Percentiles rank a stretch among this genome's conserved stretches.
phyloP scores from a whole-genome alignment of 441 rosid species.

The Brassica hybrid region DNA sequence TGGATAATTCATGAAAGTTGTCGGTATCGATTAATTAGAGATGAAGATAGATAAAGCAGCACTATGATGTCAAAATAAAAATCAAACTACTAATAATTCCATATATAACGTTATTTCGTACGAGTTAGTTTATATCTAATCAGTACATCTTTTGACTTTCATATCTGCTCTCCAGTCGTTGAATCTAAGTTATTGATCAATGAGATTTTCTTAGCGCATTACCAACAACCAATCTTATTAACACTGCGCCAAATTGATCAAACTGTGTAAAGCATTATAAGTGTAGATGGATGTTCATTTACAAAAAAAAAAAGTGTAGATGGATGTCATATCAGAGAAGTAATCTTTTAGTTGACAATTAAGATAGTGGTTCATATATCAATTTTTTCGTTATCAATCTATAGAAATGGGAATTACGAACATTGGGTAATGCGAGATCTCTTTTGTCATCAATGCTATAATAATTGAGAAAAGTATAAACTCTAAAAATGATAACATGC shows the following conservation, averaged over 20 bases:
- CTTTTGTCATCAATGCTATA: not conserved
- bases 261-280: conserved; percentile 12
- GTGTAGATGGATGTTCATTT: too few relatives aligned
- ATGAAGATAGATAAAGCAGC: conserved; percentile 25
- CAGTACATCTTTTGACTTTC: conserved; percentile 38
- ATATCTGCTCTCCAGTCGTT: conserved; percentile 17
- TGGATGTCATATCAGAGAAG: conserved; percentile 17
- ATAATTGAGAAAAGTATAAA: conserved; percentile 20
- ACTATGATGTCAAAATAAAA: conserved; percentile 15
- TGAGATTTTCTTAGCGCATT: conserved; percentile 15
- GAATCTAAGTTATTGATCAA: conserved; percentile 14
- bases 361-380: conserved; percentile 1
- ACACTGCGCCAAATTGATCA: conserved; percentile 13
- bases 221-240: conserved; percentile 23
- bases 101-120: conserved; percentile 18
- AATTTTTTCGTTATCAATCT: not conserved
- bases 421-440: not conserved
- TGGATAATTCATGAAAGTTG: conserved; percentile 7
- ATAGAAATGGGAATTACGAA: not conserved
- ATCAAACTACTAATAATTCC: conserved; percentile 34
- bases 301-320: too few relatives aligned
- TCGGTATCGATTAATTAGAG: conserved; percentile 26
- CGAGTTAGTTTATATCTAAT: conserved; percentile 30
- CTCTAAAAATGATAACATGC: conserved; percentile 9
- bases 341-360: conserved; percentile 2